A percentile compares a stretch with the other conserved stretches of the same genome.
These are phyloP conservation scores for Chrysoporthe puriensis DNA, from an alignment of 2,329 filamentous ascomycete species.

Conservation along the genomic window DNA sequence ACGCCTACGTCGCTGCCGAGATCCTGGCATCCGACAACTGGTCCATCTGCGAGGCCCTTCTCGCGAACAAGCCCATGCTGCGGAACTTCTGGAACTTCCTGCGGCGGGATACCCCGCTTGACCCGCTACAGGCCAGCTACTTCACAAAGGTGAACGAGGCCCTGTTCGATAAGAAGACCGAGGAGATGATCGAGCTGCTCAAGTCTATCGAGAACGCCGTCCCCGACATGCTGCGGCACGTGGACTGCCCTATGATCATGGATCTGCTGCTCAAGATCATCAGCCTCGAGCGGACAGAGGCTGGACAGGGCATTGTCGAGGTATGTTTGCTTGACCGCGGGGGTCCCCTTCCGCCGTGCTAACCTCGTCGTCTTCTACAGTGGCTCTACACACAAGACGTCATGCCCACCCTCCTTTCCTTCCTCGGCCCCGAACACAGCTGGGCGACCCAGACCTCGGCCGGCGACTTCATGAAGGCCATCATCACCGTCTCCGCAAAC, in stretches of 20 bases:
- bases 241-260: slow-evolving; percentile 98
- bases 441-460: slow-evolving; percentile 95
- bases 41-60: slow-evolving; percentile 91
- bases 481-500: slow-evolving; percentile 98
- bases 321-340: slow-evolving; percentile 52
- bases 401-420: slow-evolving; percentile 84
- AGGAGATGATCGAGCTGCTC: slow-evolving; percentile 92
- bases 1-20: slow-evolving; percentile 91
- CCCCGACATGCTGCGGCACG: slow-evolving; percentile 84
- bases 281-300: slow-evolving; percentile 89
- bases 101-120: slow-evolving; percentile 79
- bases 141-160: slow-evolving; percentile 99
- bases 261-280: slow-evolving; percentile 96
- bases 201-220: slow-evolving; percentile 83
- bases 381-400: slow-evolving; percentile 92
- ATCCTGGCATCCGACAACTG: slow-evolving; percentile 94
- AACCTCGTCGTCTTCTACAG: slow-evolving; percentile 46
- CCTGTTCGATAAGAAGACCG: slow-evolving; percentile 96
- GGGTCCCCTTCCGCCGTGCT: background rate
- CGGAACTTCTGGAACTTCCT: slow-evolving; percentile 91
- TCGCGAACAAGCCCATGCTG: slow-evolving; percentile 80
- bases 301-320: slow-evolving; percentile 90
- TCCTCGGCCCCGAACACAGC: slow-evolving; percentile 81
- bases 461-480: slow-evolving; percentile 96
- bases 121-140: slow-evolving; percentile 93